Percentiles rank a stretch among this genome's conserved stretches.
phyloP scores from a whole-genome alignment of 208 protist genomes.

The Trichomonas vaginalis region DNA sequence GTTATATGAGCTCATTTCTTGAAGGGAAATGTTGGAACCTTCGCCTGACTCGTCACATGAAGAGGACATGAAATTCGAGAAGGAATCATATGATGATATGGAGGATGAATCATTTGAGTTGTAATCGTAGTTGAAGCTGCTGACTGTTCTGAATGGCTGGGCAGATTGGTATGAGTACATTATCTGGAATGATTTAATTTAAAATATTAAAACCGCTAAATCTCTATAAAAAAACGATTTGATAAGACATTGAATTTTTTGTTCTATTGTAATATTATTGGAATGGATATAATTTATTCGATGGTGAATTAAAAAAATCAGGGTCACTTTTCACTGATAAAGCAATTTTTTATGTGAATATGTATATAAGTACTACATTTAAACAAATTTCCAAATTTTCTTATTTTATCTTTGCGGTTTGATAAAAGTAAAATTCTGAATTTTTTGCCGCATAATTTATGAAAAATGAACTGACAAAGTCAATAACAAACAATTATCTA shows the following conservation, averaged over 20 bases:
- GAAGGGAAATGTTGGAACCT: not conserved
- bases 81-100: not conserved
- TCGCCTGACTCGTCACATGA: not conserved
- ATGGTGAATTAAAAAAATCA: not conserved
- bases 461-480: no score
- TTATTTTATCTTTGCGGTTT: not conserved
- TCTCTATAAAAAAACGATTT: not conserved
- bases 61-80: no score
- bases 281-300: not conserved
- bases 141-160: not conserved
- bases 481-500: no score
- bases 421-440: not conserved
- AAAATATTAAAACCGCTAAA: not conserved
- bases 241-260: not conserved
- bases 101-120: not conserved
- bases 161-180: not conserved
- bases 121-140: not conserved
- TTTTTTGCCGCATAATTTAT: not conserved
- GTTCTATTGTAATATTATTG: not conserved
- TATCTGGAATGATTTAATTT: not conserved
- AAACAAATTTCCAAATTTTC: not conserved
- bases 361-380: not conserved
- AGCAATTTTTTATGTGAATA: not conserved
- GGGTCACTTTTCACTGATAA: not conserved
- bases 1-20: not conserved